phyloP scores from a whole-genome alignment of 768 basidiomycete genomes.

The Kwoniella newhampshirensis region DNA sequence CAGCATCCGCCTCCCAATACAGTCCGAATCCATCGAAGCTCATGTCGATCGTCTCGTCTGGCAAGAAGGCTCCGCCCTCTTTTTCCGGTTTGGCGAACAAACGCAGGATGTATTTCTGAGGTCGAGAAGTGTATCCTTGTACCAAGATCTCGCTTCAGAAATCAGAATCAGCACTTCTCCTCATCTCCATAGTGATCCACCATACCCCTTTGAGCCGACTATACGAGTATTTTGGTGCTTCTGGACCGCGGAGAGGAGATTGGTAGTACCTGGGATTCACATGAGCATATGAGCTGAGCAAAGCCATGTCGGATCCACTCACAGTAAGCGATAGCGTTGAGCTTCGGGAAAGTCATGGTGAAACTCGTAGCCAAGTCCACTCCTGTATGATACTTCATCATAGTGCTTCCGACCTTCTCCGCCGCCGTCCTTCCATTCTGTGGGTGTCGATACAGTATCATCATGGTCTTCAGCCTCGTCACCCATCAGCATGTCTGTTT shows the following conservation, averaged over 20 bases:
- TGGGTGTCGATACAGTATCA: conserved; percentile 47
- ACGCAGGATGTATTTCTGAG: conserved; percentile 21
- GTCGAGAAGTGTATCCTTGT: conserved; percentile 30
- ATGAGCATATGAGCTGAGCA: neutral
- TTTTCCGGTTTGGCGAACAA: conserved; percentile 6
- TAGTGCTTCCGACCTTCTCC: conserved; percentile 31
- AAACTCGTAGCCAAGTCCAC: conserved; percentile 36
- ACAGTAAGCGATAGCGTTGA: conserved; percentile 30
- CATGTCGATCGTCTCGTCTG: conserved; percentile 28
- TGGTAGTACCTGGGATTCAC: conserved; percentile 24
- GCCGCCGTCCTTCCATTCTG: conserved; percentile 38
- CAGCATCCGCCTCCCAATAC: conserved; percentile 42
- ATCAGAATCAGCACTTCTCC: neutral
- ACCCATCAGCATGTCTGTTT: neutral
- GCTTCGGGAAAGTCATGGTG: conserved; percentile 33
- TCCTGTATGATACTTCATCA: conserved; percentile 32
- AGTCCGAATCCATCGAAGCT: conserved; percentile 34
- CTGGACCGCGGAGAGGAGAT: conserved; percentile 21
- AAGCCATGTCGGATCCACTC: neutral
- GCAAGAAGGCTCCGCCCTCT: conserved; percentile 8
- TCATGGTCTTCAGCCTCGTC: conserved; percentile 19
- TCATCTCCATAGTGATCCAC: neutral
- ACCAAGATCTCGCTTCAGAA: conserved; percentile 33
- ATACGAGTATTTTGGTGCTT: conserved; percentile 26
- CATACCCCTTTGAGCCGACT: conserved; percentile 40